A percentile compares a stretch with the other conserved stretches of the same genome.
Conservation (phyloP, 495 filamentous ascomycete species). For the Eremomyces bilateralis region DNA sequence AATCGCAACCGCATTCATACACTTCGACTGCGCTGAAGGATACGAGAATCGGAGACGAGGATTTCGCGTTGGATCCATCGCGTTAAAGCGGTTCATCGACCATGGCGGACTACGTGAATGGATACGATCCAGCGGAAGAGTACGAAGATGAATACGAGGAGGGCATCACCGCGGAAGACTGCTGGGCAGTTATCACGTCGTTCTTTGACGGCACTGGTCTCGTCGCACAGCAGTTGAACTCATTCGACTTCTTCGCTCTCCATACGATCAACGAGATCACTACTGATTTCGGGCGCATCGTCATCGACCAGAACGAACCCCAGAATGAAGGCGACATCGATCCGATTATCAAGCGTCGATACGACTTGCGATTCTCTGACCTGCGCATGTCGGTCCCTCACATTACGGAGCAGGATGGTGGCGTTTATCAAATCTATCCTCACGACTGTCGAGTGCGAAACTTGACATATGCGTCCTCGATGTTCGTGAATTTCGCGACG, state of each 20-base stretch:
- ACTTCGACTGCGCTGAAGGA: too few species aligned
- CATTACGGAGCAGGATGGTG: slow-evolving; percentile 80
- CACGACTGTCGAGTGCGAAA: slow-evolving; percentile 89
- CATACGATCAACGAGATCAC: slow-evolving; percentile 86
- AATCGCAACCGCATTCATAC: too few species aligned
- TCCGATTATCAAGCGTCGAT: slow-evolving; percentile 62
- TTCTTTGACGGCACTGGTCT: slow-evolving; percentile 93
- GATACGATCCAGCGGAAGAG: too few species aligned
- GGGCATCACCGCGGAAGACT: slow-evolving; percentile 75
- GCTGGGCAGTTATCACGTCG: slow-evolving; percentile 88
- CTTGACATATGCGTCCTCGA: slow-evolving; percentile 78
- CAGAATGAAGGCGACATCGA: slow-evolving; percentile 41
- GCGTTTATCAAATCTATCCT: slow-evolving; percentile 56
- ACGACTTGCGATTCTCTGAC: slow-evolving; percentile 79
- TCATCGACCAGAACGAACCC: slow-evolving; percentile 70
- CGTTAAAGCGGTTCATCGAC: too few species aligned
- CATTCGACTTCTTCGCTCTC: slow-evolving; percentile 87
- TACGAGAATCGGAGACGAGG: too few species aligned
- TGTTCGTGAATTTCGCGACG: slow-evolving; percentile 69
- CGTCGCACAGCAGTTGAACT: slow-evolving; percentile 93
- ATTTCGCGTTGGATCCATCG: too few species aligned
- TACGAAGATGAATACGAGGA: slow-evolving; percentile 48
- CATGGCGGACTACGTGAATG: too few species aligned
- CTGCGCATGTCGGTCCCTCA: slow-evolving; percentile 66
- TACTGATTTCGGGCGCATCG: slow-evolving; percentile 67